Evolutionary conservation across 768 basidiomycete genomes (phyloP), one percentile per base, ranked within the genome.

Genomic region (Agrocybe pediades): DNA sequence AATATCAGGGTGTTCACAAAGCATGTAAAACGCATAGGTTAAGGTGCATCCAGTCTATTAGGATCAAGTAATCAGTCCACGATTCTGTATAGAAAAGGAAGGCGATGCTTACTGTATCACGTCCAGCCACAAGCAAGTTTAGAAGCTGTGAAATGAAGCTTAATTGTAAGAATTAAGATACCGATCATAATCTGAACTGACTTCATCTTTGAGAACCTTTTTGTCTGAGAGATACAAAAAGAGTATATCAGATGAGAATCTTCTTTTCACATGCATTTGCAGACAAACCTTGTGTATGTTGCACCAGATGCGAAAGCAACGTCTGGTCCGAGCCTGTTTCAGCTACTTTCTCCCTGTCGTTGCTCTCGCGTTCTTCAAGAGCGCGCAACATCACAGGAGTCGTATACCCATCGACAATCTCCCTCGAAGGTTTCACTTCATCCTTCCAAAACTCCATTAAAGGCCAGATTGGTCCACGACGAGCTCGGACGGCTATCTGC

Each of bases 361-460:
- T 49, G 29, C 46, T 68, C 58, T 68, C 74, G 46, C 64, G 68
- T 57, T 68, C 75, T 75, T 62, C 56, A n/a, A 84, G 40, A 11
- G 78, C 81, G 20, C 74, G 72, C 47, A 64, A 52, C 50, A 85
- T 41, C 46, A 86, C 74, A 8, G 81, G 81, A 41, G 78, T 72
- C 13, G 84, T 71, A 62, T 81, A 81, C 3, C 58, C 65, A 48
- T 77, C 66, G 27, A 85, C 74, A n/a, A 78, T 68, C 24, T 66
- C 62, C 71, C 82, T 74, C 25, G 71, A 71, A 40, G 68, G 64
- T 55, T 63, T 65, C 23, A 77, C 71, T 41, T 66, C 71, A 64
- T 86, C 81, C 20, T 66, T 55, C 71, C 72, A 79, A 46, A 86
- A 76, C 60, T 88, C 85, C 1, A 62, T 47, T n/a, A 69, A 54